Conservation (phyloP, 768 basidiomycete species). For the Tricholoma hemisulphureum region DNA sequence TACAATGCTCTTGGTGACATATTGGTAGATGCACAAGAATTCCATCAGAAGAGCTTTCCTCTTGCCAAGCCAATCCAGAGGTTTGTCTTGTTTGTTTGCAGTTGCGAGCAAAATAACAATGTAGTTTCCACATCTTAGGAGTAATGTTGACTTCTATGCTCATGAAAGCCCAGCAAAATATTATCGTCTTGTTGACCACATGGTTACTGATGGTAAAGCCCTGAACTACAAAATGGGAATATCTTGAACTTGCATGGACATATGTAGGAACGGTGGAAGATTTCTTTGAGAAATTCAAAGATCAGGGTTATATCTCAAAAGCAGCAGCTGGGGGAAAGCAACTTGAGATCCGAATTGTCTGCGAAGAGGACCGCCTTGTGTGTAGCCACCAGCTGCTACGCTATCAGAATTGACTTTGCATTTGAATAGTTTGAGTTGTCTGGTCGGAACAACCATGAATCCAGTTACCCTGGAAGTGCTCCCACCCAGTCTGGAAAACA, state of each 20-base stretch:
- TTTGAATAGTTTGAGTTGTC: neutral
- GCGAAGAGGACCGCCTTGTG: conserved; percentile 1
- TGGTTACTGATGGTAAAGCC: neutral
- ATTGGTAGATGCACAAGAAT: neutral
- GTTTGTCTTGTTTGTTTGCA: neutral
- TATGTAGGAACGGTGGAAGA: conserved; percentile 1
- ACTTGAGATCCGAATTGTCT: conserved; percentile 5
- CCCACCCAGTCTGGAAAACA: neutral
- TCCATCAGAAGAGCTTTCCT: neutral
- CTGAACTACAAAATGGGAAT: neutral
- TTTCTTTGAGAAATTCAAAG: conserved; percentile 3
- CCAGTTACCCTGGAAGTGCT: neutral
- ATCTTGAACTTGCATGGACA: neutral
- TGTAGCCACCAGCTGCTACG: neutral
- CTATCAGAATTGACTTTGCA: neutral
- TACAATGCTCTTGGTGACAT: neutral
- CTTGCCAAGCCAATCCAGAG: conserved; percentile 1
- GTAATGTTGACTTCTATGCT: neutral
- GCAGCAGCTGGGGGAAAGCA: neutral
- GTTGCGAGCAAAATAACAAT: neutral
- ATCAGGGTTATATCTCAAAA: neutral
- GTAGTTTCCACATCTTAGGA: neutral
- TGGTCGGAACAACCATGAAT: neutral
- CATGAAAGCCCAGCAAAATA: neutral
- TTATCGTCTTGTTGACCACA: neutral